phyloP scores from a whole-genome alignment of 2,329 filamentous ascomycete species.

The Mariannaea sp. region DNA sequence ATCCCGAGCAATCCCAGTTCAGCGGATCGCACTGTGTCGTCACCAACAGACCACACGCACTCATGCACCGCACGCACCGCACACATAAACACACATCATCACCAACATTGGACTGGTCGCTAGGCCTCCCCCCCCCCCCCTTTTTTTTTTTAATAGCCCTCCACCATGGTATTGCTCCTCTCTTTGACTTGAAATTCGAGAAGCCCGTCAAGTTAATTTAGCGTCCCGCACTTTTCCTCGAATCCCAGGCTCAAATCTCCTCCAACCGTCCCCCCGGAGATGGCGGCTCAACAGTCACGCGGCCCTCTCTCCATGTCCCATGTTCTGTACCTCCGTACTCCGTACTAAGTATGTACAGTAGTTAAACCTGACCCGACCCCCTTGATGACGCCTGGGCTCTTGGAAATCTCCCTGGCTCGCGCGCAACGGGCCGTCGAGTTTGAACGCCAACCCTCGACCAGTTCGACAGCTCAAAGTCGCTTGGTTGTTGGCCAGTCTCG shows the following conservation, averaged over 20 bases:
- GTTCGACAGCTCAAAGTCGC: not conserved
- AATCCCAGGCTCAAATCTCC: constrained; percentile 20
- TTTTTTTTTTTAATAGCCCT: too few species aligned
- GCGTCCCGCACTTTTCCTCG: constrained; percentile 21
- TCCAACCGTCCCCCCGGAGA: constrained; percentile 28
- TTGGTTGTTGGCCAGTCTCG: not conserved
- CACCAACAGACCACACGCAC: not conserved
- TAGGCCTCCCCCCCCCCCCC: too few species aligned
- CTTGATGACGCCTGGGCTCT: constrained; percentile 28
- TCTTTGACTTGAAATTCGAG: constrained; percentile 31
- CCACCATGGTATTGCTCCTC: too few species aligned
- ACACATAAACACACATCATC: too few species aligned
- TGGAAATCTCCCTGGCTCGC: too few species aligned
- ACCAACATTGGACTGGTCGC: too few species aligned
- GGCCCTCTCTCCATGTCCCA: constrained; percentile 21
- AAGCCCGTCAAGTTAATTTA: too few species aligned
- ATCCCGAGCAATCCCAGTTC: constrained; percentile 20
- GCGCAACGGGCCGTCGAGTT: not conserved
- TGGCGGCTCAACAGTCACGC: constrained; percentile 38
- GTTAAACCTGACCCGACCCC: too few species aligned
- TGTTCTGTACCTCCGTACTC: too few species aligned
- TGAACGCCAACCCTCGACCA: too few species aligned
- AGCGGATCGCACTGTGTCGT: constrained; percentile 24
- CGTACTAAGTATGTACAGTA: too few species aligned
- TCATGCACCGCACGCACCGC: too few species aligned